A percentile compares a stretch with the other conserved stretches of the same genome.
phyloP scores from a whole-genome alignment of 352 stramenopile species.

The Globisporangium takayamanum region DNA sequence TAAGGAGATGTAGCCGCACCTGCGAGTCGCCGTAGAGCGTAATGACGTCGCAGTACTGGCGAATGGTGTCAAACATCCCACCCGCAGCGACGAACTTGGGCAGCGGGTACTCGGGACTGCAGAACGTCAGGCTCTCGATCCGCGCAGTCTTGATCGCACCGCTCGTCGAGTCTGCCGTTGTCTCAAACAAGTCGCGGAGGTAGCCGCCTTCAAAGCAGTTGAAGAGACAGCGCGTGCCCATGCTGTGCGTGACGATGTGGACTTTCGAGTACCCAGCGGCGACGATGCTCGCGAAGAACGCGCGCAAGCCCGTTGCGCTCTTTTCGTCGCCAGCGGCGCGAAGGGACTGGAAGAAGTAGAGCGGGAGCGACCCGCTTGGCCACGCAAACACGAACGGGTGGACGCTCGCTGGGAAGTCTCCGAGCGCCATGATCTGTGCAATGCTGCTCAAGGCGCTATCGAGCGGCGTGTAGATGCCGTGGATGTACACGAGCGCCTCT shows the following conservation, averaged over 20 bases:
- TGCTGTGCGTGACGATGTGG: slow-evolving; percentile 20
- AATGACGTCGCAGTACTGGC: slow-evolving; percentile 32
- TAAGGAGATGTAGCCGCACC: neutral
- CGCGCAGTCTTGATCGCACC: slow-evolving; percentile 5
- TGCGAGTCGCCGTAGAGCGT: slow-evolving; percentile 51
- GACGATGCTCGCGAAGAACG: slow-evolving; percentile 19
- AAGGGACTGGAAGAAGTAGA: slow-evolving; percentile 17
- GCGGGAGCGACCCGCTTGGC: slow-evolving; percentile 16
- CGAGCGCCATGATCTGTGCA: slow-evolving; percentile 18
- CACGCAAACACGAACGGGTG: slow-evolving; percentile 21
- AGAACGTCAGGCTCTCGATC: slow-evolving; percentile 33
- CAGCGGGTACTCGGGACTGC: slow-evolving; percentile 58
- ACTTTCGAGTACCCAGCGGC: slow-evolving; percentile 18
- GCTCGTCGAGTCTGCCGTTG: slow-evolving; percentile 1
- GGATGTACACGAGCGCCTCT: slow-evolving; percentile 20
- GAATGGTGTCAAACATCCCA: slow-evolving; percentile 31
- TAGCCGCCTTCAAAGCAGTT: slow-evolving; percentile 15
- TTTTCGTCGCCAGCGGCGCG: slow-evolving; percentile 7
- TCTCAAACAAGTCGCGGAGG: slow-evolving; percentile 15
- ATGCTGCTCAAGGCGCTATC: slow-evolving; percentile 17
- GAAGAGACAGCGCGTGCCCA: slow-evolving; percentile 17
- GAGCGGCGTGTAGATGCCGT: slow-evolving; percentile 17
- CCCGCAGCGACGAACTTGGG: slow-evolving; percentile 31
- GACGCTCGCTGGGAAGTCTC: slow-evolving; percentile 14
- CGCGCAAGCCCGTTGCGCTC: slow-evolving; percentile 11